Evolutionary conservation across 768 basidiomycete species (phyloP).

Genomic region (Terana coerulea): DNA sequence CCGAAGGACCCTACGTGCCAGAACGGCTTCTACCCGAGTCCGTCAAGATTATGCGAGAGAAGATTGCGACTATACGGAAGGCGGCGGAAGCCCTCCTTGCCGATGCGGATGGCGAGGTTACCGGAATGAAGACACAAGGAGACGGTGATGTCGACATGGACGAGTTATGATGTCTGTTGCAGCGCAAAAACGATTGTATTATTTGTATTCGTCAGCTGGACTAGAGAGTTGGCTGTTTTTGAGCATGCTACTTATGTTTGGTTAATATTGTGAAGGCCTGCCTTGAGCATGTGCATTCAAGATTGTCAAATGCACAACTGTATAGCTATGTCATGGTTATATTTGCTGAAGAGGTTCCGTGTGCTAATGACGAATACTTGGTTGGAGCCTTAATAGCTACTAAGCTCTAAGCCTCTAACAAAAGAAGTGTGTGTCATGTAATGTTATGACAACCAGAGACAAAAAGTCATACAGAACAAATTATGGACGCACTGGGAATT

Average conservation of each 20-base stretch:
- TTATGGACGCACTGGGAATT: slow-evolving; percentile 12
- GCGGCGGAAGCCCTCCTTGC: slow-evolving; percentile 58
- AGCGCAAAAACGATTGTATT: too few relatives aligned
- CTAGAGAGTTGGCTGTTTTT: too few relatives aligned
- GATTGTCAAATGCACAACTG: neutral
- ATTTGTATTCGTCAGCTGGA: too few relatives aligned
- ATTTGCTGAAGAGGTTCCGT: too few relatives aligned
- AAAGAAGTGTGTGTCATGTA: neutral
- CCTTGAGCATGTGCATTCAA: too few relatives aligned
- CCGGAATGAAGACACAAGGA: neutral
- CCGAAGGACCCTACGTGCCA: slow-evolving; percentile 84
- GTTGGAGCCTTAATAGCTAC: too few relatives aligned
- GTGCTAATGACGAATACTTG: neutral
- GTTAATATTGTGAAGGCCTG: too few relatives aligned
- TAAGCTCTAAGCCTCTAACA: too few relatives aligned
- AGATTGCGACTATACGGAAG: slow-evolving; percentile 56
- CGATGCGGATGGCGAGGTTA: slow-evolving; percentile 28
- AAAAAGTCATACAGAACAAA: too few relatives aligned
- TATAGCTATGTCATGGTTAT: neutral
- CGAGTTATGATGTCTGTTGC: slow-evolving; percentile 23
- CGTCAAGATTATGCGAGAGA: slow-evolving; percentile 76
- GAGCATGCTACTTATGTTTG: too few relatives aligned
- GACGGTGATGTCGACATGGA: slow-evolving; percentile 54
- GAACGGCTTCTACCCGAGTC: slow-evolving; percentile 80
- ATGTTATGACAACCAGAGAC: neutral